phyloP scores from a whole-genome alignment of 2,329 filamentous ascomycete species.

The Aspergillus udagawae region DNA sequence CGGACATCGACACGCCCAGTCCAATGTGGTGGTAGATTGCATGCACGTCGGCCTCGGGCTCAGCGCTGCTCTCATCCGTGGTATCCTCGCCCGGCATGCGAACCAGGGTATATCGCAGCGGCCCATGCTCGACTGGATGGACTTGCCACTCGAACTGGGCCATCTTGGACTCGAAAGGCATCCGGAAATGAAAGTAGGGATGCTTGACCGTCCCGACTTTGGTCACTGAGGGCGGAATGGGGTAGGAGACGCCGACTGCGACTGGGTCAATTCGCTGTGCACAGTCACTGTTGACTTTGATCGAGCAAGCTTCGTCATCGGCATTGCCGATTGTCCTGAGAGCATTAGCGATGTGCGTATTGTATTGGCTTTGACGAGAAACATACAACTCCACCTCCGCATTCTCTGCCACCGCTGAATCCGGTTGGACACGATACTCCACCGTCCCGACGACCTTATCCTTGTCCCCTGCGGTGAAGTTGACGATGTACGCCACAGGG shows the following conservation, averaged over 20 bases:
- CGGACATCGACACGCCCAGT: background rate
- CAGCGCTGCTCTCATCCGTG: background rate
- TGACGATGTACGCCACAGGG: background rate
- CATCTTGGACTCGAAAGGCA: background rate
- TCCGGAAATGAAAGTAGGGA: background rate
- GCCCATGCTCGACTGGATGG: constrained; percentile 1
- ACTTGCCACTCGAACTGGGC: constrained; percentile 2
- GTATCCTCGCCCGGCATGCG: background rate
- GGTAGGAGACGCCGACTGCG: background rate
- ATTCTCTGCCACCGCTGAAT: background rate
- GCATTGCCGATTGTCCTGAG: background rate
- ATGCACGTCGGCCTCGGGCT: background rate
- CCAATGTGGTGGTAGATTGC: constrained; percentile 6
- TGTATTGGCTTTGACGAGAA: background rate
- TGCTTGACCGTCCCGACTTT: background rate
- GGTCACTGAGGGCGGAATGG: background rate
- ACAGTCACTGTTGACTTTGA: background rate
- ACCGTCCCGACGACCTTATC: background rate
- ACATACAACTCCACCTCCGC: background rate
- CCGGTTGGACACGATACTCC: background rate
- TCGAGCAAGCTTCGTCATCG: background rate
- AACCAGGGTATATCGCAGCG: constrained; percentile 6
- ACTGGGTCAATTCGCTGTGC: background rate
- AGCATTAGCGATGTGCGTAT: background rate
- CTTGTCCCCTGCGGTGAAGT: background rate